Base-by-base conservation (phyloP, 179 eudicot species). In the Beta macrorhiza region DNA sequence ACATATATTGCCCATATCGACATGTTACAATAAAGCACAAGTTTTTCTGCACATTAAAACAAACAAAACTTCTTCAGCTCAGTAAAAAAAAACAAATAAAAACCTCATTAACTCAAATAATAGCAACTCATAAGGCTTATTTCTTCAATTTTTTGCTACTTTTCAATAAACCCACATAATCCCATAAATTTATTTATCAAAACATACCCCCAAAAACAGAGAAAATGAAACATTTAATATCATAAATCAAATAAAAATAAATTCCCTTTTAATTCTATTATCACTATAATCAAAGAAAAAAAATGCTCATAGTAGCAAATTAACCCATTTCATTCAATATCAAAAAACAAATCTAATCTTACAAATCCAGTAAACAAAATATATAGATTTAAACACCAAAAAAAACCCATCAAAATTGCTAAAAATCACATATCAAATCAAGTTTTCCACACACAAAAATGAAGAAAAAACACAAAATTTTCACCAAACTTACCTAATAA, bases 1-100 rank as follows among this genome's bases (percentile, higher is more conserved):
- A 61, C 78, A 83, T 74, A 82, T 5, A 61, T 65, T 62, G 45
- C 82, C 85, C 82, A 83, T 80, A 79, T 65, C 79, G 75, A 87
- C 91, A 91, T 88, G 79, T 83, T 74, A 79, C 20, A 49, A 44
- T 20, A 4, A 58, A 25, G 25, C 84, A 32, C 61, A 59, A 10
- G 4, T n/a, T 67, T 64, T 67, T 81, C 85, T 73, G 88, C 85
- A 79, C 20, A 61, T 75, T 56, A 70, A 51, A 11, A 53, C 75
- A 77, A 55, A 55, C 14, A 67, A 0, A 25, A 76, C 42, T 3
- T 47, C 16, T 44, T 42, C 57, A 59, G 69, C 61, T 20, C 14
- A 67, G 47, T 45, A 65, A 11, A 25, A 25, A 25, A 80, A 62
- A 4, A 25, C 61, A 79, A 16, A 7, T 2, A 29, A 25, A 25